Evolutionary conservation across 306 rosid species (phyloP).

Genomic region (Vachellia pachyceras): DNA sequence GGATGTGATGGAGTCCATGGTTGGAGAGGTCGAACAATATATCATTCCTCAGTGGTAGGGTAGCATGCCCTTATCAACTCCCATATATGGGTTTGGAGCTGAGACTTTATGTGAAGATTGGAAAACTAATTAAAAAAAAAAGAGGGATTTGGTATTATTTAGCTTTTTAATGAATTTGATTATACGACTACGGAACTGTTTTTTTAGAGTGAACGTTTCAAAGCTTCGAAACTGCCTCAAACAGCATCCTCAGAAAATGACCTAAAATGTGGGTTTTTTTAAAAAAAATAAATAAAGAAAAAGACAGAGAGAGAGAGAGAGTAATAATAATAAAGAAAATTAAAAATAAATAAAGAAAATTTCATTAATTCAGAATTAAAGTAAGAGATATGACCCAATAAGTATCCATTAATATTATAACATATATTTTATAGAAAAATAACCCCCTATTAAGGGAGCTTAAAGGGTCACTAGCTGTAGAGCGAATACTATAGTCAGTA

Average conservation of each 20-base stretch:
- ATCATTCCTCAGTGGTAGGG: slow-evolving; percentile 73
- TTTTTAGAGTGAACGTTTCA: slow-evolving; percentile 19
- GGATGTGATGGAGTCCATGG: background rate
- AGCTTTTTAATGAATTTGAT: slow-evolving; percentile 14
- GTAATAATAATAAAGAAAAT: no score
- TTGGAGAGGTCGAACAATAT: slow-evolving; percentile 48
- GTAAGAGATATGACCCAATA: slow-evolving; percentile 62
- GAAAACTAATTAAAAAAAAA: slow-evolving; percentile 20
- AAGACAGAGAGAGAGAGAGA: no score
- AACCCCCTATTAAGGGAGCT: slow-evolving; percentile 52
- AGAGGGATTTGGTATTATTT: slow-evolving; percentile 26
- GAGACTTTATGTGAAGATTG: background rate
- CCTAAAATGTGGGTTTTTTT: background rate
- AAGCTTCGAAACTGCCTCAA: background rate
- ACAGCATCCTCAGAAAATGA: background rate
- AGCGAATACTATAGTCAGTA: slow-evolving; percentile 41
- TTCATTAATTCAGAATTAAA: slow-evolving; percentile 56
- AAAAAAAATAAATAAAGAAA: no score
- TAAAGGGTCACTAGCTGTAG: slow-evolving; percentile 62
- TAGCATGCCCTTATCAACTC: slow-evolving; percentile 87
- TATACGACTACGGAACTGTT: background rate
- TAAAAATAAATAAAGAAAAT: slow-evolving; percentile 51
- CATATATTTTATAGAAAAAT: background rate
- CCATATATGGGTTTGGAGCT: slow-evolving; percentile 11
- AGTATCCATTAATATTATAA: slow-evolving; percentile 44